Conservation (phyloP, 257 asterid genomes). For the Primulina tabacum region DNA sequence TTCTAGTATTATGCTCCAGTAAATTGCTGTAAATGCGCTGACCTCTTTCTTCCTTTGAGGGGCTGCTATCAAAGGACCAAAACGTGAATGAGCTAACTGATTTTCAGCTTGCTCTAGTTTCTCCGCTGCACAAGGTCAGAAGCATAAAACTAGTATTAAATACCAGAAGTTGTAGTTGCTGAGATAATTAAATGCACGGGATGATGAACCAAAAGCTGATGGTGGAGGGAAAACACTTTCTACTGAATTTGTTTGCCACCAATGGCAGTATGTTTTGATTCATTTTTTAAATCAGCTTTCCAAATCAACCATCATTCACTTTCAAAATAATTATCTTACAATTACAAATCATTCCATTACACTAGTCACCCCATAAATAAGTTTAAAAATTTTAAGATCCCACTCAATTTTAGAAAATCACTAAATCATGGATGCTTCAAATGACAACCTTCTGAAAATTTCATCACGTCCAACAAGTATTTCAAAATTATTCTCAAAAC, state of each 20-base stretch:
- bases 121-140: slow-evolving; percentile 61
- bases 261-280: neutral
- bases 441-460: neutral
- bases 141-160: slow-evolving; percentile 15
- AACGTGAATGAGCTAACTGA: slow-evolving; percentile 84
- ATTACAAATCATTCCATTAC: neutral
- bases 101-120: slow-evolving; percentile 97
- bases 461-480: neutral
- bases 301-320: neutral
- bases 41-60: slow-evolving; percentile 93
- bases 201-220: neutral
- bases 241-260: neutral
- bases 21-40: slow-evolving; percentile 16
- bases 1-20: neutral
- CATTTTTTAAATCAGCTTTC: neutral
- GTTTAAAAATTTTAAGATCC: neutral
- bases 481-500: neutral
- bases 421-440: neutral
- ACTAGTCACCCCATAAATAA: neutral
- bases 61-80: slow-evolving; percentile 65
- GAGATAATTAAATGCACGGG: slow-evolving; percentile 11
- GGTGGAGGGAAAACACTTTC: neutral
- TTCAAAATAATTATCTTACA: neutral
- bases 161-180: neutral
- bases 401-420: neutral